Percentiles rank a stretch among this genome's conserved stretches.
These are phyloP conservation scores for Penicillium simplicissimum DNA, from an alignment of 495 filamentous ascomycete genomes.

Conservation along the genomic window DNA sequence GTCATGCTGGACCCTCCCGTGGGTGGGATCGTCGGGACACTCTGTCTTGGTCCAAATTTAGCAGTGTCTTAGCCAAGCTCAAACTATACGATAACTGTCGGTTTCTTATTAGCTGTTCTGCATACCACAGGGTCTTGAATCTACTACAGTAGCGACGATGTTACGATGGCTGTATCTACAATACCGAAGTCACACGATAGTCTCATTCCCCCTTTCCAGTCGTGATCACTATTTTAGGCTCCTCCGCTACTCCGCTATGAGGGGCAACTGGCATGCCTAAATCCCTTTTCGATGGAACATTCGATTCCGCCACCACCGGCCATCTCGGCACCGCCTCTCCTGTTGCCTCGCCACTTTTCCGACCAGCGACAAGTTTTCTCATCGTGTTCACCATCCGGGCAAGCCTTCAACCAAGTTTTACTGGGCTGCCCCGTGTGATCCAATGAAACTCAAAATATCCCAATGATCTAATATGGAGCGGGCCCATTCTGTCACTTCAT, in stretches of 20 bases:
- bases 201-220: neutral
- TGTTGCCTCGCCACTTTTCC: neutral
- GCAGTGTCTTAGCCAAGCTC: constrained; percentile 18
- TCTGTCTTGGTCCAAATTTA: constrained; percentile 15
- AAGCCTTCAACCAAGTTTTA: neutral
- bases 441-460: neutral
- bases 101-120: neutral
- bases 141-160: neutral
- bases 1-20: constrained; percentile 16
- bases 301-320: neutral
- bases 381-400: neutral
- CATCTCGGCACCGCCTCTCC: neutral
- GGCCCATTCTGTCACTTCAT: constrained; percentile 5
- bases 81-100: constrained; percentile 8
- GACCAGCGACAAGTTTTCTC: neutral
- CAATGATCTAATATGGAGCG: constrained; percentile 1
- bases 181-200: neutral
- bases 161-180: neutral
- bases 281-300: neutral
- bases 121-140: neutral
- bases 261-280: neutral
- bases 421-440: neutral
- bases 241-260: neutral
- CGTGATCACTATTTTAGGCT: neutral
- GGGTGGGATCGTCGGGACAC: constrained; percentile 13